phyloP scores from a whole-genome alignment of 495 filamentous ascomycete species.

The Aspergillus saccharolyticus region DNA sequence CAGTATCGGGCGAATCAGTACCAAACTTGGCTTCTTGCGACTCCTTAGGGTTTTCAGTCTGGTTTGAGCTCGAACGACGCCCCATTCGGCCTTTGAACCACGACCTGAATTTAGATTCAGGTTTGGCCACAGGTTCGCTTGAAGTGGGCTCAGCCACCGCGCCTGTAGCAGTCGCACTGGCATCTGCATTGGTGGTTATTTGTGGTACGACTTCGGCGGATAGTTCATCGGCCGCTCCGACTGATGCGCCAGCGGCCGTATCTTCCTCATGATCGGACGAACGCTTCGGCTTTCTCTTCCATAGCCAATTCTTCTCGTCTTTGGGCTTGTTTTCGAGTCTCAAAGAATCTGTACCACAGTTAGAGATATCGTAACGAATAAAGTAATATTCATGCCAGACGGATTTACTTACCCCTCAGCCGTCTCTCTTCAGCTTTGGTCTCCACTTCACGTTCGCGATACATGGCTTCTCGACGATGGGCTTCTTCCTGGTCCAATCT shows the following conservation, averaged over 20 bases:
- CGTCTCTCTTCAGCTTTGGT: slow-evolving; percentile 46
- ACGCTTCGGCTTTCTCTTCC: slow-evolving; percentile 16
- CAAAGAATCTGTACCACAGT: slow-evolving; percentile 42
- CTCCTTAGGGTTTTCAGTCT: slow-evolving; percentile 6
- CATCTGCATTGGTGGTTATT: neutral
- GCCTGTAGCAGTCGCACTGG: slow-evolving; percentile 9
- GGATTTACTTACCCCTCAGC: slow-evolving; percentile 40
- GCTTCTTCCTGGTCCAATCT: slow-evolving; percentile 50
- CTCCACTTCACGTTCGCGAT: slow-evolving; percentile 54
- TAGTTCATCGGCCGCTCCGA: slow-evolving; percentile 9
- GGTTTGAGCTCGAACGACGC: slow-evolving; percentile 31
- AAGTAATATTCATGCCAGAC: neutral
- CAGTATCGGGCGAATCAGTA: neutral
- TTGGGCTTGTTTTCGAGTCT: slow-evolving; percentile 24
- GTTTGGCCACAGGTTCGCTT: slow-evolving; percentile 25
- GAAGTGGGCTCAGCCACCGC: slow-evolving; percentile 15
- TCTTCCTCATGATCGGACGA: slow-evolving; percentile 1
- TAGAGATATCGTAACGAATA: neutral
- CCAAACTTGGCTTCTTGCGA: neutral
- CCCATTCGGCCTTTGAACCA: slow-evolving; percentile 58
- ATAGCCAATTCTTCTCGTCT: slow-evolving; percentile 26
- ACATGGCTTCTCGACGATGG: slow-evolving; percentile 37
- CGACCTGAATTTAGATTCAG: slow-evolving; percentile 47
- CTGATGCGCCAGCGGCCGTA: slow-evolving; percentile 4
- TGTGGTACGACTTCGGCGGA: neutral